Conservation (phyloP, 2,329 filamentous ascomycete genomes). For the Didymella pinodella region DNA sequence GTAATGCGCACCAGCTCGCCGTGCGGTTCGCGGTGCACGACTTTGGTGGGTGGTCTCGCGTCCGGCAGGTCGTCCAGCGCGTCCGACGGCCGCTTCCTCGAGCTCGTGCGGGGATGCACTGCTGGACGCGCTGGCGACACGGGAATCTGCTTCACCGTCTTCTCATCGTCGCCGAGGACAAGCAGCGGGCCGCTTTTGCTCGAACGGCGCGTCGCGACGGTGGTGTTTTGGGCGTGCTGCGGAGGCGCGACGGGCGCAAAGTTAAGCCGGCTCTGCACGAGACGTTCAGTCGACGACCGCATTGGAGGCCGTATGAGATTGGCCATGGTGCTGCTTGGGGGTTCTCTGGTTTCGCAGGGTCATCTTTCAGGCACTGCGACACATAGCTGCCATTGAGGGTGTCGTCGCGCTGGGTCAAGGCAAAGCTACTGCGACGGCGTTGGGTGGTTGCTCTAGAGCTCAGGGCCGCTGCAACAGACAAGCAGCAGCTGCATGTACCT, state of each 20-base stretch:
- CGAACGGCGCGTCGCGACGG: conserved; percentile 40
- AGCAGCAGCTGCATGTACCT: conserved; percentile 11
- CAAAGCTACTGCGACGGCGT: conserved; percentile 36
- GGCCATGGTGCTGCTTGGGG: conserved; percentile 35
- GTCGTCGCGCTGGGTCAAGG: conserved; percentile 40
- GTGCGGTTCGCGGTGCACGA: conserved; percentile 53
- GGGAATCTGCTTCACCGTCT: conserved; percentile 24
- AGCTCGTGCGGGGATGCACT: conserved; percentile 33
- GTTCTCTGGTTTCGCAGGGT: conserved; percentile 33
- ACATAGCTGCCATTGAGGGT: conserved; percentile 42
- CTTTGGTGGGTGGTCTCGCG: conserved; percentile 52
- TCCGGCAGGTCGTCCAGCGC: conserved; percentile 35
- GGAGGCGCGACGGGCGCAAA: conserved; percentile 41
- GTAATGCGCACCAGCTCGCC: conserved; percentile 53
- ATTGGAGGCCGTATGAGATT: conserved; percentile 37
- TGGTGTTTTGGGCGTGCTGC: conserved; percentile 29
- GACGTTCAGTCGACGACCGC: conserved; percentile 46
- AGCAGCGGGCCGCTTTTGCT: conserved; percentile 37
- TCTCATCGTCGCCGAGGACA: conserved; percentile 32
- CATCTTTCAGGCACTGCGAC: conserved; percentile 39
- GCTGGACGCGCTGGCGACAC: conserved; percentile 26
- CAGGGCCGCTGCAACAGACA: conserved; percentile 25
- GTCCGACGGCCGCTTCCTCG: conserved; percentile 44
- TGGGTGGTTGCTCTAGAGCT: conserved; percentile 35
- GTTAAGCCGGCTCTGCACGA: conserved; percentile 36